Evolutionary conservation across 768 basidiomycete species (phyloP).

Genomic region (Multifurca ochricompacta): DNA sequence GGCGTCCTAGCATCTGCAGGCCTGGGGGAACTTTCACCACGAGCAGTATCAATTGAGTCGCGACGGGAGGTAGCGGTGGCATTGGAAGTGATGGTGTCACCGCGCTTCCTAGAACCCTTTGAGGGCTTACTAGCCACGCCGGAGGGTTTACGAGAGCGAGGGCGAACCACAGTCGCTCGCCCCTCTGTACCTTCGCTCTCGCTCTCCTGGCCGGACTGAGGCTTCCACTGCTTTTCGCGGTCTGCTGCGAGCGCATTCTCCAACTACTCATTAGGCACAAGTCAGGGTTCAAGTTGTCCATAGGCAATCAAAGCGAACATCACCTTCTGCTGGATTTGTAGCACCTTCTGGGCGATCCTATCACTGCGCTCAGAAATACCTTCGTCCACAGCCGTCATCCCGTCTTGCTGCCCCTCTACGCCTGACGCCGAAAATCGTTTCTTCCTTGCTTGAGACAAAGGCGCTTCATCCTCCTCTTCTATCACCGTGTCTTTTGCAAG

Average conservation of each 20-base stretch:
- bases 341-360: slow-evolving; percentile 78
- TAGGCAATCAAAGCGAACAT: slow-evolving; percentile 20
- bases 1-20: slow-evolving; percentile 1
- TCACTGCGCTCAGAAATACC: slow-evolving; percentile 81
- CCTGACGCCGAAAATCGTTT: slow-evolving; percentile 76
- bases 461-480: slow-evolving; percentile 35
- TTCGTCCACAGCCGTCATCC: slow-evolving; percentile 81
- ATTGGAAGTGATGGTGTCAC: slow-evolving; percentile 53
- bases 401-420: slow-evolving; percentile 58
- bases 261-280: slow-evolving; percentile 38
- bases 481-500: slow-evolving; percentile 48
- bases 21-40: slow-evolving; percentile 20
- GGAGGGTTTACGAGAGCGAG: slow-evolving; percentile 31
- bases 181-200: slow-evolving; percentile 37
- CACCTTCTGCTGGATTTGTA: slow-evolving; percentile 89
- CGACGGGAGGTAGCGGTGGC: slow-evolving; percentile 29
- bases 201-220: slow-evolving; percentile 43
- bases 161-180: slow-evolving; percentile 14
- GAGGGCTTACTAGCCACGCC: slow-evolving; percentile 24
- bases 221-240: slow-evolving; percentile 35
- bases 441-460: slow-evolving; percentile 39
- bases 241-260: slow-evolving; percentile 68
- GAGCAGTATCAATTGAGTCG: slow-evolving; percentile 29
- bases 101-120: slow-evolving; percentile 29
- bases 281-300: neutral